Evolutionary conservation across 2,329 filamentous ascomycete species (phyloP).

Genomic region (Fusarium haematococcum): DNA sequence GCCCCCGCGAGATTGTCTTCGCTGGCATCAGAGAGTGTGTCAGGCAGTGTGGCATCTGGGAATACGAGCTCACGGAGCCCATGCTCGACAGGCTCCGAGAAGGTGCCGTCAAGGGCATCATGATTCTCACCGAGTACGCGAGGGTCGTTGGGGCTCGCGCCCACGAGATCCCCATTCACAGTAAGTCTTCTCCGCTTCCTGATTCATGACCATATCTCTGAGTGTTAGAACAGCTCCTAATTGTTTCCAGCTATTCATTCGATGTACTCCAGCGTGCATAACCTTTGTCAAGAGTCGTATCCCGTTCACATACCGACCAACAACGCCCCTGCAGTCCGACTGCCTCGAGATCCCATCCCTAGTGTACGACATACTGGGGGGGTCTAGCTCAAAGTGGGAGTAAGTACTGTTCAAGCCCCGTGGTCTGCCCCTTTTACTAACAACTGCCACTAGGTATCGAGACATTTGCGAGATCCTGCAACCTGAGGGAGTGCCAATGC

Average conservation of each 20-base stretch:
- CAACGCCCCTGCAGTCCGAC: constrained; percentile 11
- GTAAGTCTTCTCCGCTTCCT: neutral
- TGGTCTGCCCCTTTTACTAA: constrained; percentile 4
- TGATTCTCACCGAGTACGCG: constrained; percentile 16
- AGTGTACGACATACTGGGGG: constrained; percentile 25
- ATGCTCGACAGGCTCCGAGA: constrained; percentile 17
- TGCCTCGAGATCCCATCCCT: constrained; percentile 22
- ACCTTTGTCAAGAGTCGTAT: constrained; percentile 4
- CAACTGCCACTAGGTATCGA: constrained; percentile 3
- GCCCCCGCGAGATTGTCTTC: neutral
- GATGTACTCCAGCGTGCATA: constrained; percentile 7
- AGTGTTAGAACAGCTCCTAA: constrained; percentile 3
- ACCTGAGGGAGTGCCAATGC: neutral
- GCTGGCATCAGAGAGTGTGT: constrained; percentile 8
- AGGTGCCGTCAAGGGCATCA: constrained; percentile 18
- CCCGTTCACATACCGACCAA: constrained; percentile 12
- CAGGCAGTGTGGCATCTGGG: constrained; percentile 12
- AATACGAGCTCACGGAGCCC: constrained; percentile 12
- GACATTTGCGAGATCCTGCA: constrained; percentile 14
- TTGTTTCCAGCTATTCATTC: constrained; percentile 21
- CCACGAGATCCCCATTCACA: constrained; percentile 28
- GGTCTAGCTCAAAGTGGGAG: constrained; percentile 14
- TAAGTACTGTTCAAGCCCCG: constrained; percentile 5
- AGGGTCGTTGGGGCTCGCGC: constrained; percentile 21
- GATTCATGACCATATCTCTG: neutral